phyloP scores from a whole-genome alignment of 305 asterid genomes.

The Plantago coronopus region DNA sequence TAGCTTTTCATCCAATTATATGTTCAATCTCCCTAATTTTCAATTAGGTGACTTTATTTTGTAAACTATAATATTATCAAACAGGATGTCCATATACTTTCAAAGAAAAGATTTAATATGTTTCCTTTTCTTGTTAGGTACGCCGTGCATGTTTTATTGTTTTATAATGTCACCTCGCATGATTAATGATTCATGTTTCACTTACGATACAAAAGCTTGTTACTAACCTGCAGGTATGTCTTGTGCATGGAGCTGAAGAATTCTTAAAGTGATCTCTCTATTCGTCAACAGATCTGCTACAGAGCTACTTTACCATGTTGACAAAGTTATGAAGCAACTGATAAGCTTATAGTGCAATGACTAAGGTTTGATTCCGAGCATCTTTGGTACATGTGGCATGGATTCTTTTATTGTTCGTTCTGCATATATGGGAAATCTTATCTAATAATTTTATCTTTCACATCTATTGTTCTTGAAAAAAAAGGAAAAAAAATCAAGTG shows the following conservation, averaged over 20 bases:
- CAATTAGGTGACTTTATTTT: background rate
- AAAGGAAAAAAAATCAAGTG: slow-evolving; percentile 29
- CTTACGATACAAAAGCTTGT: background rate
- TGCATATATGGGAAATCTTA: no score
- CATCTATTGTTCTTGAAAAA: background rate
- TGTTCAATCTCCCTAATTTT: background rate
- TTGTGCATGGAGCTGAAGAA: slow-evolving; percentile 2
- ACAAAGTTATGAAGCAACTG: background rate
- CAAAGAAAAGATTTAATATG: background rate
- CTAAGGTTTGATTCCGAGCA: background rate
- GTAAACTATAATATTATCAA: background rate
- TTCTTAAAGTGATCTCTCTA: background rate
- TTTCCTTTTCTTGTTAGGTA: background rate
- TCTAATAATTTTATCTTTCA: no score
- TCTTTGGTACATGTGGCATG: background rate
- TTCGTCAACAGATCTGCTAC: background rate
- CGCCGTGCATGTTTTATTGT: background rate
- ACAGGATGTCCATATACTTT: background rate
- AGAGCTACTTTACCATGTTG: slow-evolving; percentile 6
- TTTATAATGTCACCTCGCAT: background rate
- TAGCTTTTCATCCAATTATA: background rate
- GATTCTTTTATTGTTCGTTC: background rate
- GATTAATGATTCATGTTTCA: background rate
- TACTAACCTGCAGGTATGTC: background rate
- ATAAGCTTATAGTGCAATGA: background rate